These are phyloP conservation scores for Cylindrotheca fusiformis DNA, from an alignment of 108 stramenopile genomes.

Conservation along the genomic window DNA sequence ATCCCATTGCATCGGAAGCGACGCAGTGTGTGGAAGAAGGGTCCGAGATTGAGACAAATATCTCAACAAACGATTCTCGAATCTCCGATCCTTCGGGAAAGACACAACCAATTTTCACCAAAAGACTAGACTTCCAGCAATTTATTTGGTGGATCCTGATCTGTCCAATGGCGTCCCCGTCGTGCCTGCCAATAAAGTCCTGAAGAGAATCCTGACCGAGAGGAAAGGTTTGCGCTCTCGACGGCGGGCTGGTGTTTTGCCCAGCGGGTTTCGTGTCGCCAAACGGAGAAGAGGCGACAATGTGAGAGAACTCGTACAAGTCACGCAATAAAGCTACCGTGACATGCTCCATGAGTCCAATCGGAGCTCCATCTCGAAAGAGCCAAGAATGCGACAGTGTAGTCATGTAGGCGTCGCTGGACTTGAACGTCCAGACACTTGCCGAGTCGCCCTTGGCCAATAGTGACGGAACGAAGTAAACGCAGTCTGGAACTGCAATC, in stretches of 20 bases:
- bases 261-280: neutral
- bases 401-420: constrained; percentile 54
- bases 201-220: constrained; percentile 17
- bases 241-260: neutral
- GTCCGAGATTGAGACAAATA: constrained; percentile 69
- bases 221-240: constrained; percentile 38
- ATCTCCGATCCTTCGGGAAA: constrained; percentile 44
- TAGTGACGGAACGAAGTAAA: constrained; percentile 73
- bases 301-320: constrained; percentile 49
- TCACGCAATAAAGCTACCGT: constrained; percentile 62
- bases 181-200: constrained; percentile 36
- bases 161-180: constrained; percentile 38
- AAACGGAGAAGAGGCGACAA: constrained; percentile 7
- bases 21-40: constrained; percentile 57
- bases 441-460: constrained; percentile 46
- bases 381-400: constrained; percentile 37
- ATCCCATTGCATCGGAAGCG: constrained; percentile 67
- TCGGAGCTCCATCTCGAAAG: constrained; percentile 68
- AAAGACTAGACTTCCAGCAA: constrained; percentile 63
- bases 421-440: constrained; percentile 78
- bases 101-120: constrained; percentile 61
- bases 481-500: constrained; percentile 34
- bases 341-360: constrained; percentile 63
- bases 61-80: constrained; percentile 59
- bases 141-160: constrained; percentile 63